phyloP scores from a whole-genome alignment of 2,329 filamentous ascomycete genomes.

The Diaporthe vaccinii region DNA sequence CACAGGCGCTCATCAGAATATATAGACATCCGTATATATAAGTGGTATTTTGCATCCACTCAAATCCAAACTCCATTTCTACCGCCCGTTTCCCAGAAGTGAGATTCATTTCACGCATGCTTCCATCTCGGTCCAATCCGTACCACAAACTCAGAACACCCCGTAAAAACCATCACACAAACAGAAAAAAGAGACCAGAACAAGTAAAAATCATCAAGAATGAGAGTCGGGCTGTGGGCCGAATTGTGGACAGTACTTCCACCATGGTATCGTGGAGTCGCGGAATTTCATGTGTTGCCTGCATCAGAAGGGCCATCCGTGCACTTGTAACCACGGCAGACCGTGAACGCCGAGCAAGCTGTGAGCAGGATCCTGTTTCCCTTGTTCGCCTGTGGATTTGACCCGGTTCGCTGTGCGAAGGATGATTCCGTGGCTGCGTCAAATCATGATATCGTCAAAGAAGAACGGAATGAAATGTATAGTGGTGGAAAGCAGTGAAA shows the following conservation, averaged over 20 bases:
- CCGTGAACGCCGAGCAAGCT: constrained; percentile 19
- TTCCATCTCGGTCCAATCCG: neutral
- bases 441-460: constrained; percentile 38
- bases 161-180: neutral
- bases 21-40: constrained; percentile 31
- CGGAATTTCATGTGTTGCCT: constrained; percentile 7
- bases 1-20: neutral
- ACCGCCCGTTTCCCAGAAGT: neutral
- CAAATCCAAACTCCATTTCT: constrained; percentile 29
- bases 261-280: constrained; percentile 25
- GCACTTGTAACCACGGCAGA: constrained; percentile 6
- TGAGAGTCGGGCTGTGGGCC: neutral
- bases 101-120: constrained; percentile 9
- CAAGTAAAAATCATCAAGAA: constrained; percentile 16
- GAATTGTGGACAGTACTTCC: constrained; percentile 11
- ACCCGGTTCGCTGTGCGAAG: neutral
- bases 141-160: neutral
- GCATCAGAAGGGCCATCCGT: constrained; percentile 7
- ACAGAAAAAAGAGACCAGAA: neutral
- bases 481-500: constrained; percentile 39
- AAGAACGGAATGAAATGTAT: constrained; percentile 43
- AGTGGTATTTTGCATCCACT: neutral
- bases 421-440: constrained; percentile 30
- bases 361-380: constrained; percentile 3
- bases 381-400: constrained; percentile 34